These are phyloP conservation scores for Marasmius tenuissimus DNA, from an alignment of 1,284 basidiomycete species.

Conservation along the genomic window DNA sequence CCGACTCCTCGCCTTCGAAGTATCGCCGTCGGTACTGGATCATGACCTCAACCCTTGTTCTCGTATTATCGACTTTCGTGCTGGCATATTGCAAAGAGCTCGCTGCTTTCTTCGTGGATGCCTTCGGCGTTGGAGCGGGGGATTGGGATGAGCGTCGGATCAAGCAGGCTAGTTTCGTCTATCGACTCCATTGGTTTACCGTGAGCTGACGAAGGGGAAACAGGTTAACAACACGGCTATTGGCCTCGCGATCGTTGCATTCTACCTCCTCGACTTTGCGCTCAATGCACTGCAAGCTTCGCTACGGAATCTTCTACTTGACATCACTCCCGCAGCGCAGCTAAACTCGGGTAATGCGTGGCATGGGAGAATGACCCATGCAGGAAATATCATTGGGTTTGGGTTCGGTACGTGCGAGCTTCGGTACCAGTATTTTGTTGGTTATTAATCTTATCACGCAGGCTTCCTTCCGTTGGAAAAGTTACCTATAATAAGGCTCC, in stretches of 20 bases:
- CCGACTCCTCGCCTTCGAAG: constrained; percentile 87
- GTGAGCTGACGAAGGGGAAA: background rate
- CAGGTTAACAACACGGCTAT: constrained; percentile 77
- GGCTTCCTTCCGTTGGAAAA: constrained; percentile 85
- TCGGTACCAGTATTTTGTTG: background rate
- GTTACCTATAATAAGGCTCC: constrained; percentile 70
- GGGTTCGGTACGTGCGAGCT: constrained; percentile 65
- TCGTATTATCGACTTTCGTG: constrained; percentile 68
- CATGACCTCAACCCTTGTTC: constrained; percentile 73
- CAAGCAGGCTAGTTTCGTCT: constrained; percentile 46
- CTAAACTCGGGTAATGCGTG: constrained; percentile 95
- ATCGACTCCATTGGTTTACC: background rate
- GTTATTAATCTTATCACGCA: constrained; percentile 22
- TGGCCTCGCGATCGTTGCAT: constrained; percentile 84
- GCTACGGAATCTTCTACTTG: constrained; percentile 87
- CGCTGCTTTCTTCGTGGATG: constrained; percentile 76
- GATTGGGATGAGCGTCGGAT: constrained; percentile 87
- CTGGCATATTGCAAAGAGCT: constrained; percentile 86
- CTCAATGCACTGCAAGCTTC: constrained; percentile 95
- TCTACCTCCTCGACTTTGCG: constrained; percentile 94
- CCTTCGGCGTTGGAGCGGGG: constrained; percentile 75
- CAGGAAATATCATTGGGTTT: constrained; percentile 93
- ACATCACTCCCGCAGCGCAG: constrained; percentile 85
- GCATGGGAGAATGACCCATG: constrained; percentile 94
- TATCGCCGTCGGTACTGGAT: constrained; percentile 93